Evolutionary conservation across 129 eudicot species (phyloP), one percentile per base, ranked within the genome.

Genomic region (Glebionis coronaria): DNA sequence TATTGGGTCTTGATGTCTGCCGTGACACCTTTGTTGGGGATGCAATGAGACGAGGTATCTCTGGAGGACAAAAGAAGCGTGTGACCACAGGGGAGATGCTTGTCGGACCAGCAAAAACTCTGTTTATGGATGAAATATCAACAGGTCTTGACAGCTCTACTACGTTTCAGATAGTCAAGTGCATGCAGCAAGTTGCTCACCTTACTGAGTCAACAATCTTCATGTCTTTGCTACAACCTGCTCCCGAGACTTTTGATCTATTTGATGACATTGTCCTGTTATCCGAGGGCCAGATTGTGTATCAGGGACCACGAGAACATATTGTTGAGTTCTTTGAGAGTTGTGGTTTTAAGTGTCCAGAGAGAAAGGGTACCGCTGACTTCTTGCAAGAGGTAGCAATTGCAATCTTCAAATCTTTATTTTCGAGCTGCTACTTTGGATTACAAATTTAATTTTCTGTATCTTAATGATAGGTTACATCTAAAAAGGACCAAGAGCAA

Each of bases 71-170:
- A 70, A 91, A 82, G 79, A 91, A 91, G 65, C 84, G 97, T 58
- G 92, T 91, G 19, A 91, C 97, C 9, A 91, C 97, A 52, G 97
- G 99, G 25, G 99, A 93, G 64, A 88, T 93, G 97, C 83, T 93
- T 56, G 99, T 93, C 4, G 99, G 99, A 25, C 99, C 99, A 1
- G 82, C 99, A 18, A 93, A 89, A 72, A 75, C 90, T 44, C 74
- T 93, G 68, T 86, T 93, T 73, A 93, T 93, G 99, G 99, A 93
- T 19, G 99, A 93, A 74, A 93, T 93, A 72, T 93, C 99, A 70
- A 93, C 97, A 0, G 99, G 97, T 58, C 84, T 93, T 20, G 99
- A 93, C 82, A 93, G 99, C 71, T 89, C 99, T 14, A 93, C 99
- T 19, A 93, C 99, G 12, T 93, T 77, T 80, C 99, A 93, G 77